Evolutionary conservation across 2,329 filamentous ascomycete species (phyloP), one percentile per base, ranked within the genome.

Genomic region (Ascocoryne sarcoides): DNA sequence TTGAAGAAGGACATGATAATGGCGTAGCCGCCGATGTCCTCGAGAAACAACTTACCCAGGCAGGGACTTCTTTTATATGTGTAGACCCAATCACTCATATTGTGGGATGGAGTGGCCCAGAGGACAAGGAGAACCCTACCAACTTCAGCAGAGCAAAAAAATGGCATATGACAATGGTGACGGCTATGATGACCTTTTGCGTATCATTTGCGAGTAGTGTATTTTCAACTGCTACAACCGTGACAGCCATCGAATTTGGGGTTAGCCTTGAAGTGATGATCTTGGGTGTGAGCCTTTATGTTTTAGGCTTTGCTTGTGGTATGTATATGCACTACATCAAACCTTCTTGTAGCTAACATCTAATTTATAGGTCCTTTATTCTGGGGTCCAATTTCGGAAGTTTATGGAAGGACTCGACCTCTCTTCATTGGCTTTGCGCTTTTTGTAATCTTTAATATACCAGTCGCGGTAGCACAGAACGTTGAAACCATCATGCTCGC

Each of bases 401-500:
- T 60, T 1, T 54, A 63, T 34, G 68, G 57, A 52, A 43, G 68
- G 40, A 66, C 66, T 16, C 4, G 7, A 34, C 53, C 55, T 3
- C 60, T 68, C 1, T 70, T 68, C 42, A 54, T 57, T 3, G 32
- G 32, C 7, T 34, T 73, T 10, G 50, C 51, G 1, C 63, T 63
- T 3, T 58, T 70, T 48, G 49, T 56, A 0, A 40, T 69, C 3
- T 68, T 65, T 49, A 63, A 65, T 50, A 46, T 67, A n/a, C 68
- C 62, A 54, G 66, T 65, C 32, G 73, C 68, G 2, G 65, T 73
- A 2, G 70, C 73, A 0, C 61, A 65, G 36, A 75, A 76, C 46
- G 38, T 75, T 1, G 47, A 70, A 30, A 76, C 72, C 0, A 67
- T 77, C 38, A 61, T 77, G 52, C 43, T 76, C 9, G 68, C 63